Evolutionary conservation across 345 rosid species (phyloP), one percentile per base, ranked within the genome.

Genomic region (thale cress (Arabidopsis thaliana)): DNA sequence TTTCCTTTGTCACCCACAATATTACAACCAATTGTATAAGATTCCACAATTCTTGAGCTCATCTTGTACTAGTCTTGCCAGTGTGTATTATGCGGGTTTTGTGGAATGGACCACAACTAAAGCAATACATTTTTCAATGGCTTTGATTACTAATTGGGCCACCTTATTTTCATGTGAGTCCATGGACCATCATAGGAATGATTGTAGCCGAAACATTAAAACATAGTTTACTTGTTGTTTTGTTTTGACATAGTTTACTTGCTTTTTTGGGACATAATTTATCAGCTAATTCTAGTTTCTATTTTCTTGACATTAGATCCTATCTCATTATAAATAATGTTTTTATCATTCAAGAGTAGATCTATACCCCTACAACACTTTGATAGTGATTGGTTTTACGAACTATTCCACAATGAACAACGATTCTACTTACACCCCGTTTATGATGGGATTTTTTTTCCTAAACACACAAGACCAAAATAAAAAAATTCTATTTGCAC

Each of bases 81-180:
- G 59, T 46, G 59, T 59, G 36, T 24, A 40, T 61, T 61, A 20
- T 22, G 61, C 14, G 52, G 69, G 37, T 40, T 62, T 72, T 62
- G 23, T 41, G 62, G 37, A 52, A 37, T 64, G 71, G 77, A 42
- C 71, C 71, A 8, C 44, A 6, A 2, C 23, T 25, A 66, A 25
- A 20, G 37, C 38, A 8, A 25, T 22, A 25, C 32, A 10, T 34
- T 14, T 14, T 56, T 65, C 2, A 2, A 37, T 74, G 65, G 24
- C 23, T 74, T 65, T 62, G 50, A 45, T 45, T 25, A 48, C 44
- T 67, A 13, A 32, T 40, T 75, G 79, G 79, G 68, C 73, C 68
- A 67, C 53, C 12, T 16, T 65, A 56, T 28, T 58, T 66, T 30
- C 38, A 3, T 7, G 33, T 22, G 67, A 58, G 73, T 67, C 67